These are phyloP conservation scores for Cucurbitaria berberidis DNA, from an alignment of 2,329 filamentous ascomycete species.

Conservation along the genomic window DNA sequence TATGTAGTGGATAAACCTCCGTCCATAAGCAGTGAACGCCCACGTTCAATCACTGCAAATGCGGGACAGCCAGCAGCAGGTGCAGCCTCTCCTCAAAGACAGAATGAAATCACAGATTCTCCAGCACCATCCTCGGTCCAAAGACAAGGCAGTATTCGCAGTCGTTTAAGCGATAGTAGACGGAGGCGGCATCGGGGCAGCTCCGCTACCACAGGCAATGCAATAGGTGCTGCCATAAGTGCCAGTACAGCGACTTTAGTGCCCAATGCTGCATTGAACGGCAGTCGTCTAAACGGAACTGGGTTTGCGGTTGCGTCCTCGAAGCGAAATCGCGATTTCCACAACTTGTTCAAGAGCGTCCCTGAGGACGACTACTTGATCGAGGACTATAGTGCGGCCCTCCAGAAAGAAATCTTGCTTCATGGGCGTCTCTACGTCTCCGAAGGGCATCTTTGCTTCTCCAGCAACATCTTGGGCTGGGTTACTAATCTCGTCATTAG, in stretches of 20 bases:
- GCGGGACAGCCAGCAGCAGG: constrained; percentile 39
- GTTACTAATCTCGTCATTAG: constrained; percentile 96
- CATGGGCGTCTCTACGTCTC: constrained; percentile 95
- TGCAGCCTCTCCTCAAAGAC: constrained; percentile 62
- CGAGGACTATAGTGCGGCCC: constrained; percentile 95
- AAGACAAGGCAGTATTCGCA: constrained; percentile 58
- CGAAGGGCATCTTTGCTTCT: constrained; percentile 97
- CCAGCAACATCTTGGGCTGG: constrained; percentile 98
- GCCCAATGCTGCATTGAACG: constrained; percentile 64
- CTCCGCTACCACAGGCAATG: constrained; percentile 68
- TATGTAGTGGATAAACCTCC: constrained; percentile 57
- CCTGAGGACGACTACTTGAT: constrained; percentile 98
- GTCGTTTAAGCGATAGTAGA: constrained; percentile 58
- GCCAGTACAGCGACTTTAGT: constrained; percentile 74
- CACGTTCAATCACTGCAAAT: constrained; percentile 48
- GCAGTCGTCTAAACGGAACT: constrained; percentile 85
- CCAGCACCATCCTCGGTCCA: constrained; percentile 58
- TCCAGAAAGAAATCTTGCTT: constrained; percentile 93
- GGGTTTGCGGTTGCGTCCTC: constrained; percentile 96
- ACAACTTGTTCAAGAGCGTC: constrained; percentile 91
- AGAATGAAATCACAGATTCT: constrained; percentile 70
- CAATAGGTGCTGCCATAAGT: constrained; percentile 74
- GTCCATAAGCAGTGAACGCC: constrained; percentile 42
- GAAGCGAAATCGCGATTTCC: constrained; percentile 95
- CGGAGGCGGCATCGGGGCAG: constrained; percentile 80